These are phyloP conservation scores for Paecilomyces formosus DNA, from an alignment of 2,329 filamentous ascomycete species.

Conservation along the genomic window DNA sequence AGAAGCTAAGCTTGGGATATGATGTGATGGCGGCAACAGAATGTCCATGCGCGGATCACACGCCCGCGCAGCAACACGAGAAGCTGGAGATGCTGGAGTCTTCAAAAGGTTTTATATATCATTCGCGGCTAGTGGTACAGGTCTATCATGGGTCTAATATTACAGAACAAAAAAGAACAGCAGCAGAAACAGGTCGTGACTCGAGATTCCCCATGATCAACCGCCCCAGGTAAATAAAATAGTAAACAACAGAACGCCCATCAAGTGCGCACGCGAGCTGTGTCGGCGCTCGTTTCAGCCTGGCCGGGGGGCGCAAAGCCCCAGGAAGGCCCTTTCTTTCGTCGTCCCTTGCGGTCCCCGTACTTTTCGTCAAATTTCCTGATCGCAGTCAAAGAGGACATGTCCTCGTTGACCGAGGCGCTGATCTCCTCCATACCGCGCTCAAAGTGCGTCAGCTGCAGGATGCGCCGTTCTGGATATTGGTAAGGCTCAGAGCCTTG, in stretches of 20 bases:
- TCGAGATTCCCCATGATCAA: neutral
- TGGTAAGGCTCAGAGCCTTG: conserved; percentile 40
- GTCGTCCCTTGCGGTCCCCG: conserved; percentile 66
- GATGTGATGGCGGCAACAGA: neutral
- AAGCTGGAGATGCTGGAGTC: neutral
- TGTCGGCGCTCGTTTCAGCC: conserved; percentile 24
- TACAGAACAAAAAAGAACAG: neutral
- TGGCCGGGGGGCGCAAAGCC: conserved; percentile 40
- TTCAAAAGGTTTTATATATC: neutral
- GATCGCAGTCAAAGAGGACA: conserved; percentile 77
- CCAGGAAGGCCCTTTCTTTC: conserved; percentile 50
- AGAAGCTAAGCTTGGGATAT: neutral
- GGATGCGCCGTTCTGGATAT: conserved; percentile 61
- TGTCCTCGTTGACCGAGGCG: conserved; percentile 89
- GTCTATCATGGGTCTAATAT: conserved; percentile 2
- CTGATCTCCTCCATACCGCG: conserved; percentile 81
- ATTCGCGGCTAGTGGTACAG: neutral
- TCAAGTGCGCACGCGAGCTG: conserved; percentile 35
- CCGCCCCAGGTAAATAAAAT: conserved; percentile 3
- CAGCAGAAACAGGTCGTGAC: neutral
- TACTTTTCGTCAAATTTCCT: conserved; percentile 95
- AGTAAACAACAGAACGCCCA: neutral
- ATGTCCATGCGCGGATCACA: neutral
- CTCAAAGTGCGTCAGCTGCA: conserved; percentile 69
- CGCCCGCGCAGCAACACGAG: neutral